Evolutionary conservation across 805 yeast genomes (phyloP).

Genomic region (Wickerhamomyces canadensis): DNA sequence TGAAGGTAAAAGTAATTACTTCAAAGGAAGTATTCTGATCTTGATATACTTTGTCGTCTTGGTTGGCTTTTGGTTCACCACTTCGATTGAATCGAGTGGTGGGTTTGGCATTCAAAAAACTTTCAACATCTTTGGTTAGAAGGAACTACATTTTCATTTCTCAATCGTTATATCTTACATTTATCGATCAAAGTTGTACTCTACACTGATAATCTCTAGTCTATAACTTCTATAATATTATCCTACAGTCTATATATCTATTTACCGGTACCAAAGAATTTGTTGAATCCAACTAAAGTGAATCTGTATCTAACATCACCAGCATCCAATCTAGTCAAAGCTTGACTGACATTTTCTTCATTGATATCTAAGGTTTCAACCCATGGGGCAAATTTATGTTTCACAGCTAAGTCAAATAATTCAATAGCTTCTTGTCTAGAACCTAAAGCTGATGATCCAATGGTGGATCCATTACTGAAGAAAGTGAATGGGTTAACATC

Average conservation of each 20-base stretch:
- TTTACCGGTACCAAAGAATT: constrained; percentile 28
- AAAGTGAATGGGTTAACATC: constrained; percentile 46
- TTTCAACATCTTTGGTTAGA: neutral
- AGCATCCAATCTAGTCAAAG: constrained; percentile 45
- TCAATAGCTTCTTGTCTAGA: constrained; percentile 60
- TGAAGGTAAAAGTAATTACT: constrained; percentile 94
- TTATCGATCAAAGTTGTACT: too few species aligned
- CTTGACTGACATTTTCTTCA: constrained; percentile 47
- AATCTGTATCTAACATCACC: constrained; percentile 63
- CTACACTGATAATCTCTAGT: too few species aligned
- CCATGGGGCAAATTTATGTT: constrained; percentile 56
- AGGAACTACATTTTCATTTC: neutral
- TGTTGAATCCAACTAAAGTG: constrained; percentile 50
- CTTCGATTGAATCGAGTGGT: constrained; percentile 18
- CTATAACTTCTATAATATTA: neutral
- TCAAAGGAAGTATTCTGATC: constrained; percentile 87
- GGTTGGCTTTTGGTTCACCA: constrained; percentile 71
- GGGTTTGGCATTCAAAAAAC: neutral
- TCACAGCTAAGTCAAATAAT: constrained; percentile 59
- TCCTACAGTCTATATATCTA: constrained; percentile 1
- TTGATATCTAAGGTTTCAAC: constrained; percentile 52
- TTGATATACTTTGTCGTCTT: constrained; percentile 71
- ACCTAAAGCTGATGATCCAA: constrained; percentile 58
- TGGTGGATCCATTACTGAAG: constrained; percentile 41
- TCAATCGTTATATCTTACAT: too few species aligned